Conservation (phyloP, 768 basidiomycete species). For the Cyclocybe aegerita region DNA sequence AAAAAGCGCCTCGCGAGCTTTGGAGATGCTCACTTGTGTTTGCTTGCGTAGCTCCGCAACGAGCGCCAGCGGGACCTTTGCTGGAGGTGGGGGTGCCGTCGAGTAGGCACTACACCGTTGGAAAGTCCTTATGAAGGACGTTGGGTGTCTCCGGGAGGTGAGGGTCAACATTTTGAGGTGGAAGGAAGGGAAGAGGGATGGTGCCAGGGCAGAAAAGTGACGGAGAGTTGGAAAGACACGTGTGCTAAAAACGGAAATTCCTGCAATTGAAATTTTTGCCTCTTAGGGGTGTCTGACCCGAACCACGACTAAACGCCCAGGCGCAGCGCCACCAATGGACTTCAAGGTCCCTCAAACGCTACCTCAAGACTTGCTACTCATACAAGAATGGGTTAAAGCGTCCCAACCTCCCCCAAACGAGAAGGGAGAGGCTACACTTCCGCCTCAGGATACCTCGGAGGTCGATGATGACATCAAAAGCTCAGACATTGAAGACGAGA, state of each 20-base stretch:
- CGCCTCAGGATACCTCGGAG: background rate
- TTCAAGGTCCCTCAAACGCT: slow-evolving; percentile 65
- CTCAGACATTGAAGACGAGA: slow-evolving; percentile 40
- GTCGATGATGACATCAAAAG: slow-evolving; percentile 52
- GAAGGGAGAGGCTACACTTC: background rate
- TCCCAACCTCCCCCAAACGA: slow-evolving; percentile 12
- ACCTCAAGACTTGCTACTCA: slow-evolving; percentile 75
- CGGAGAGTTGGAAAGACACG: slow-evolving; percentile 11
- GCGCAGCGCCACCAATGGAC: slow-evolving; percentile 30
- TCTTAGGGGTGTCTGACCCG: slow-evolving; percentile 3
- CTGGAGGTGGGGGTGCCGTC: slow-evolving; percentile 31
- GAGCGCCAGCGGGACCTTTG: slow-evolving; percentile 69
- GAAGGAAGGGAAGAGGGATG: background rate
- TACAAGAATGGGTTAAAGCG: slow-evolving; percentile 60
- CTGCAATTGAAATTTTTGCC: slow-evolving; percentile 16
- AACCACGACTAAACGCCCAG: slow-evolving; percentile 2
- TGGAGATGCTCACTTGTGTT: slow-evolving; percentile 78
- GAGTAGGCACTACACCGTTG: slow-evolving; percentile 44
- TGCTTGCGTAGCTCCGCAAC: slow-evolving; percentile 85
- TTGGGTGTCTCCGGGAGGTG: slow-evolving; percentile 12
- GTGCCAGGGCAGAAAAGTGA: background rate
- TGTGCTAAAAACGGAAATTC: slow-evolving; percentile 20
- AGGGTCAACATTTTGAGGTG: slow-evolving; percentile 14
- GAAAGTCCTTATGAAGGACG: slow-evolving; percentile 20
- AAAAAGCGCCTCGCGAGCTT: slow-evolving; percentile 85